Evolutionary conservation across 2,329 filamentous ascomycete species (phyloP).

Genomic region (Leptographium wingfieldii): DNA sequence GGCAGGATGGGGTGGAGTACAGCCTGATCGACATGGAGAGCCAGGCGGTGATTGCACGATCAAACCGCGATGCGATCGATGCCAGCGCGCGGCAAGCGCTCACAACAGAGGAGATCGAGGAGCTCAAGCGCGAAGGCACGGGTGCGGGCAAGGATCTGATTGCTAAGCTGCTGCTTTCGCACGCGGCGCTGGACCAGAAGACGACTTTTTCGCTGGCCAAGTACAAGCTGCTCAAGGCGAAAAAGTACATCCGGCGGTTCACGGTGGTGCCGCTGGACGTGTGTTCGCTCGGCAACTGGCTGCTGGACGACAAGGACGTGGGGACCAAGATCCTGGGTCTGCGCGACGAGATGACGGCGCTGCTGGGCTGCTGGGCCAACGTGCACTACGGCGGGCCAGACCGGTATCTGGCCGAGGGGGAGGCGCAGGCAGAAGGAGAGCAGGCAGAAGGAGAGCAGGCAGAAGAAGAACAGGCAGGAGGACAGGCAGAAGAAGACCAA

Average conservation of each 20-base stretch:
- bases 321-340: slow-evolving; percentile 66
- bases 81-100: slow-evolving; percentile 36
- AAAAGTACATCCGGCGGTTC: slow-evolving; percentile 85
- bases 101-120: slow-evolving; percentile 52
- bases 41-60: slow-evolving; percentile 38
- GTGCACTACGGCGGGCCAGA: slow-evolving; percentile 55
- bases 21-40: slow-evolving; percentile 31
- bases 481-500: too few species aligned
- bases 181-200: slow-evolving; percentile 85
- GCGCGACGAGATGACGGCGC: slow-evolving; percentile 67
- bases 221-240: slow-evolving; percentile 87
- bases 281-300: slow-evolving; percentile 59
- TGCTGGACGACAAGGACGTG: slow-evolving; percentile 69
- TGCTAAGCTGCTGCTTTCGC: slow-evolving; percentile 80
- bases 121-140: slow-evolving; percentile 58
- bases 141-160: slow-evolving; percentile 81
- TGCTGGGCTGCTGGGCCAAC: slow-evolving; percentile 83
- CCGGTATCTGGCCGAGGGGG: slow-evolving; percentile 4
- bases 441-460: not conserved
- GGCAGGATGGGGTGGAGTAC: slow-evolving; percentile 24
- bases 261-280: slow-evolving; percentile 76
- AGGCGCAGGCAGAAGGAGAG: not conserved
- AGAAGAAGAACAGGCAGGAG: too few species aligned
- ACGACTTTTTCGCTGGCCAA: slow-evolving; percentile 88
- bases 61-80: slow-evolving; percentile 47